phyloP scores from a whole-genome alignment of 768 basidiomycete species.

The Obba rivulosa region DNA sequence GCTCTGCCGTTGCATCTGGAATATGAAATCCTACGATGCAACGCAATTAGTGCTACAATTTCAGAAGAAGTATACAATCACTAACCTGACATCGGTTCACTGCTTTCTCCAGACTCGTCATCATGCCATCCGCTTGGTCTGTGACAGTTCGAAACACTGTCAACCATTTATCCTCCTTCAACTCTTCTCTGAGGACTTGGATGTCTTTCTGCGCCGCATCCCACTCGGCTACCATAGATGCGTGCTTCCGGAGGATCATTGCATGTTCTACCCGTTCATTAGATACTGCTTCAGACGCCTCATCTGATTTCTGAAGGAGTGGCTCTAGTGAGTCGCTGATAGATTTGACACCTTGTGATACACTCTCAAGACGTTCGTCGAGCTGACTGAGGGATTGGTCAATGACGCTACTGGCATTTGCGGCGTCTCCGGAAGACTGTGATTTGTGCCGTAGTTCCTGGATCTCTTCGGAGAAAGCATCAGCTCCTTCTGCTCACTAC shows the following conservation, averaged over 20 bases:
- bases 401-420: constrained; percentile 62
- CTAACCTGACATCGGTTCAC: constrained; percentile 84
- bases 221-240: constrained; percentile 73
- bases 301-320: constrained; percentile 36
- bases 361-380: constrained; percentile 71
- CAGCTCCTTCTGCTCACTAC: neutral
- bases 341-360: constrained; percentile 65
- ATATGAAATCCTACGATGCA: constrained; percentile 63
- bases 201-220: constrained; percentile 74
- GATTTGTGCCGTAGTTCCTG: constrained; percentile 90
- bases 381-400: constrained; percentile 77
- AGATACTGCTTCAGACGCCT: constrained; percentile 10
- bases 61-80: constrained; percentile 3
- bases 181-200: constrained; percentile 79
- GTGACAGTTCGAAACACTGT: constrained; percentile 91
- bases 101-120: constrained; percentile 92
- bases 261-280: constrained; percentile 34
- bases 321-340: constrained; percentile 65
- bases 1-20: constrained; percentile 65
- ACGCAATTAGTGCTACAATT: neutral
- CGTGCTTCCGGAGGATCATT: constrained; percentile 67
- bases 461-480: constrained; percentile 51
- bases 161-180: constrained; percentile 97
- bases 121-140: constrained; percentile 96
- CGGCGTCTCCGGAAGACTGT: constrained; percentile 53